A percentile compares a stretch with the other conserved stretches of the same genome.
These are phyloP conservation scores for Rhododendron kiyosumense DNA, from an alignment of 148 eudicot species.

Conservation along the genomic window DNA sequence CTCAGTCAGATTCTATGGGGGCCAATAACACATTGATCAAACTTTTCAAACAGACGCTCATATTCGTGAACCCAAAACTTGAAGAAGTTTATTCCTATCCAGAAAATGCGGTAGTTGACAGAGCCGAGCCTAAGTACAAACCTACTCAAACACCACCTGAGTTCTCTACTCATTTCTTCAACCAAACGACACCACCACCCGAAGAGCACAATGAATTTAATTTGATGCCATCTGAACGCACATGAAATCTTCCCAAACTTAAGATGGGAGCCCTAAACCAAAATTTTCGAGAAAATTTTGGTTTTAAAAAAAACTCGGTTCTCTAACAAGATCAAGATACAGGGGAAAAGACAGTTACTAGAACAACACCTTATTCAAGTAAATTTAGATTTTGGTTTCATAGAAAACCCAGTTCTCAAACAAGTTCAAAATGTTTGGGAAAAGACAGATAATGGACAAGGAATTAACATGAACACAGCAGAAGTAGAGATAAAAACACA, in stretches of 20 bases:
- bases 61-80: background rate
- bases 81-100: background rate
- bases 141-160: constrained; percentile 1
- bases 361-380: background rate
- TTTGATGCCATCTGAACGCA: background rate
- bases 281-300: background rate
- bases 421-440: background rate
- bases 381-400: background rate
- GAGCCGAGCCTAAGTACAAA: background rate
- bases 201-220: background rate
- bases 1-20: background rate
- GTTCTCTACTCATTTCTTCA: background rate
- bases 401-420: background rate
- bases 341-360: background rate
- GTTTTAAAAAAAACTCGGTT: background rate
- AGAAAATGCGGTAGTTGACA: background rate
- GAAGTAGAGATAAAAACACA: constrained; percentile 10
- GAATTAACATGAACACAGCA: background rate
- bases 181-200: background rate
- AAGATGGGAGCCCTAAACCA: background rate
- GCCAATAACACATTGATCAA: background rate
- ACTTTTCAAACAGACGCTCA: background rate
- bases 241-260: background rate
- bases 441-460: background rate
- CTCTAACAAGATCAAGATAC: background rate